Percentiles rank a stretch among this genome's conserved stretches.
Evolutionary conservation across 2,329 filamentous ascomycete genomes (phyloP).

Genomic region (Venturia effusa): DNA sequence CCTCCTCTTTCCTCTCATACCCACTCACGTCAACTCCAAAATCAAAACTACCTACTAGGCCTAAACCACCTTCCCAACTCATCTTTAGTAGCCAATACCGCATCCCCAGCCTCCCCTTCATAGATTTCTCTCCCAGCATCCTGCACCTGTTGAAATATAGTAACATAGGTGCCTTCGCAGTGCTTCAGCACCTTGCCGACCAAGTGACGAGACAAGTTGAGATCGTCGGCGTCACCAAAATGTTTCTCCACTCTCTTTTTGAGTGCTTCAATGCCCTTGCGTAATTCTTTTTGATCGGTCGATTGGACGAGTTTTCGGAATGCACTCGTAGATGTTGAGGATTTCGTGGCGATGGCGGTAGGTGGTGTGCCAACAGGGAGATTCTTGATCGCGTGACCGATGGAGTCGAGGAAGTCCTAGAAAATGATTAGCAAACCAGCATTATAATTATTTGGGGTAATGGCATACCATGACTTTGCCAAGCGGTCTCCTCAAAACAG

Average conservation of each 20-base stretch:
- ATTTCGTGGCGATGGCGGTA: slow-evolving; percentile 60
- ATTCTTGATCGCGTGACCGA: slow-evolving; percentile 59
- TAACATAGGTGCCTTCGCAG: slow-evolving; percentile 46
- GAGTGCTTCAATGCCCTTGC: slow-evolving; percentile 80
- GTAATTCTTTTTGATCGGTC: slow-evolving; percentile 75
- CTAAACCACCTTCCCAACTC: slow-evolving; percentile 11
- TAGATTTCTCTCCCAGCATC: slow-evolving; percentile 33
- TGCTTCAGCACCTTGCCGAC: slow-evolving; percentile 50
- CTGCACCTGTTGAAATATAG: slow-evolving; percentile 39
- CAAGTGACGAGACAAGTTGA: slow-evolving; percentile 48
- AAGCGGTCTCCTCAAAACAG: slow-evolving; percentile 78
- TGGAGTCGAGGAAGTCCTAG: slow-evolving; percentile 73
- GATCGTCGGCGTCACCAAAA: slow-evolving; percentile 81
- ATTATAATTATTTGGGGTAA: not conserved
- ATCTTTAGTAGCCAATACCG: slow-evolving; percentile 5
- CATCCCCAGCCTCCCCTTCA: slow-evolving; percentile 15
- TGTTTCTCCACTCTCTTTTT: slow-evolving; percentile 94
- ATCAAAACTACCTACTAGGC: slow-evolving; percentile 1
- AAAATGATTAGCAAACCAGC: slow-evolving; percentile 12
- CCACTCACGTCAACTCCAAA: no score
- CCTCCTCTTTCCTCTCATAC: no score
- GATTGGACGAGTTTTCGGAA: slow-evolving; percentile 78
- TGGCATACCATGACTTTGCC: slow-evolving; percentile 66
- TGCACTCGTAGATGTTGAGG: slow-evolving; percentile 68
- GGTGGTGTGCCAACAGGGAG: slow-evolving; percentile 33